phyloP scores from a whole-genome alignment of 1,284 basidiomycete species.

The Porodaedalea pini region DNA sequence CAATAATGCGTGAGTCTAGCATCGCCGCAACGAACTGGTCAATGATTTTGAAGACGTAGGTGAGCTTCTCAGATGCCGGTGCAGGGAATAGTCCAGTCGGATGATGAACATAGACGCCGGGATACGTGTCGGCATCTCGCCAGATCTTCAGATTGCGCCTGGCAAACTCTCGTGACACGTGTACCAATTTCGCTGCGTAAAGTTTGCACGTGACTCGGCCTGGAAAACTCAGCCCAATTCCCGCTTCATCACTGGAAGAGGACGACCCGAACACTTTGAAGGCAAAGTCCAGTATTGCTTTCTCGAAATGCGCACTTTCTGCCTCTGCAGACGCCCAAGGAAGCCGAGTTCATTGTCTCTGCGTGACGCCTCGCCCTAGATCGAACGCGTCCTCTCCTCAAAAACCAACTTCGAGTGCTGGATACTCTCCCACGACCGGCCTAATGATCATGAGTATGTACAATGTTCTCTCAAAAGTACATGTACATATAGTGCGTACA shows the following conservation, averaged over 20 bases:
- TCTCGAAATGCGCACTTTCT: slow-evolving; percentile 97
- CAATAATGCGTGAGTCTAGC: slow-evolving; percentile 96
- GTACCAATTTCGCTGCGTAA: no score
- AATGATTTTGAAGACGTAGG: slow-evolving; percentile 83
- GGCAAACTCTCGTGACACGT: slow-evolving; percentile 92
- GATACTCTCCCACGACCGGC: no score
- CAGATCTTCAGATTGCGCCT: slow-evolving; percentile 84
- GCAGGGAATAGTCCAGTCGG: slow-evolving; percentile 86
- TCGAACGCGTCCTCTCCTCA: no score
- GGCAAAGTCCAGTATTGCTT: slow-evolving; percentile 93
- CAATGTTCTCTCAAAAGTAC: no score
- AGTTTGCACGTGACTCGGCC: no score
- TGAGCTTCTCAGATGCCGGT: slow-evolving; percentile 73
- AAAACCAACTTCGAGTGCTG: no score
- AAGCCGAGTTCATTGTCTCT: slow-evolving; percentile 90
- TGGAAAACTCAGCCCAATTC: slow-evolving; percentile 95
- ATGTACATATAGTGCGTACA: no score
- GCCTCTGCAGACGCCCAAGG: slow-evolving; percentile 87
- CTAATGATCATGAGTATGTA: no score
- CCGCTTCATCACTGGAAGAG: slow-evolving; percentile 94
- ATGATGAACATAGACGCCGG: slow-evolving; percentile 73
- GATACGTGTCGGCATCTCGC: slow-evolving; percentile 76
- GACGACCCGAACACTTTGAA: slow-evolving; percentile 95
- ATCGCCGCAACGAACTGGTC: slow-evolving; percentile 96
- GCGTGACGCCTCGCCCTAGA: no score